Base-by-base conservation (phyloP, 768 basidiomycete species). In the Termitomyces eurrhizus region DNA sequence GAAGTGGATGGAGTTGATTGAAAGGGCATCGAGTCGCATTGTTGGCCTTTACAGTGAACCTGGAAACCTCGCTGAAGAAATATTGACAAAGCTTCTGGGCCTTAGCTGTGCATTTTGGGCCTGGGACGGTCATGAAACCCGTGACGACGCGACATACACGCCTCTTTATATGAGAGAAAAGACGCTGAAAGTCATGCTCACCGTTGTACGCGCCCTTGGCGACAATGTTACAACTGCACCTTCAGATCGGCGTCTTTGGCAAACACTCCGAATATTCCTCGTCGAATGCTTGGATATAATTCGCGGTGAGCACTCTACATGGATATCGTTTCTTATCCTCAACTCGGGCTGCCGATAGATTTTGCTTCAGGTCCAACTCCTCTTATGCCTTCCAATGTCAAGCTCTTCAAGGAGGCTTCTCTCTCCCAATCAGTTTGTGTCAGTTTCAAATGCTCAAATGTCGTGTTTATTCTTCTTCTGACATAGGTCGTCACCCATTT, bases 61-160 rank as follows among this genome's bases (percentile, higher is more conserved):
- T 11, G 74, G 77, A 9, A 74, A 76, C 45, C 69, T 86, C 37
- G 74, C 83, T 29, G 75, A 78, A 64, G 82, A 77, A 57, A 62
- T 86, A 5, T 79, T 87, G 59, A 71, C 75, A 29, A 76, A 80
- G 42, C 67, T 90, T 46, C 67, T 88, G 12, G 78, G 79, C 42
- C 75, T 90, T 35, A 84, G 81, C 66, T 69, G 77, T 56, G 77
- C 78, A 1, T 74, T 89, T 39, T 87, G 88, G 62, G 69, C 79
- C 36, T 91, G 89, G 85, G 68, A 78, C 37, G 82, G 83, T 54
- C 75, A 74, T n/a, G 74, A 76, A 46, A 73, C 75, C 24, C 63
- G 70, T n/a, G 65, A 62, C 26, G 70, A 78, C 52, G 75, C 75
- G 24, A 78, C 69, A 16, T 68, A 79, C 32, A 74, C 77, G 13